Percentiles rank a stretch among this genome's conserved stretches.
These are phyloP conservation scores for Triticum timopheevii DNA, from an alignment of 176 grass and related monocot species.

Conservation along the genomic window DNA sequence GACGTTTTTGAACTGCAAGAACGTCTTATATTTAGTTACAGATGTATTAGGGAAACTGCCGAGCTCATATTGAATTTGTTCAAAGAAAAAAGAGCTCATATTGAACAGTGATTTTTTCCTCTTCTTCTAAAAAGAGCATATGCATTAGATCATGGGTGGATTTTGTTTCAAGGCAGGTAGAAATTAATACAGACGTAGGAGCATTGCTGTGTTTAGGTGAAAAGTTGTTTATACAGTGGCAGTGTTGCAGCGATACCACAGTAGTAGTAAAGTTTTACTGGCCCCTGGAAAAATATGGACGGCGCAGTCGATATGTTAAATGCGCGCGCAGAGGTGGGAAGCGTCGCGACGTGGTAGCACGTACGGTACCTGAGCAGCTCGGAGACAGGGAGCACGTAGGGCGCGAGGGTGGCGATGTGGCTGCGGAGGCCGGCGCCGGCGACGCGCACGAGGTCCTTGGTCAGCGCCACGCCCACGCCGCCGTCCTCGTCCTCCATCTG, in stretches of 20 bases:
- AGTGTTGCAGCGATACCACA: background rate
- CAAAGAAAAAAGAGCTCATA: background rate
- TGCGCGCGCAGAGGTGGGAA: background rate
- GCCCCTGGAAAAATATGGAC: background rate
- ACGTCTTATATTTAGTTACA: no score
- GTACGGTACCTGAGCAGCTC: constrained; percentile 45
- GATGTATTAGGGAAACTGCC: no score
- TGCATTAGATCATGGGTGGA: background rate
- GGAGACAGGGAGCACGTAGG: constrained; percentile 49
- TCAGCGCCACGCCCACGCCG: constrained; percentile 70
- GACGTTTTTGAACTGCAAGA: no score
- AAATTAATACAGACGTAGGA: background rate
- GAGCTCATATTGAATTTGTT: no score
- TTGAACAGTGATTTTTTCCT: background rate
- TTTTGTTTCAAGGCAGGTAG: background rate
- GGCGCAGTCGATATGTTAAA: background rate
- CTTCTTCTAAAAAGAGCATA: background rate
- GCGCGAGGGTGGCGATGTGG: constrained; percentile 64
- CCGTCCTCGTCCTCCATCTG: constrained; percentile 84
- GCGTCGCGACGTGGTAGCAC: background rate
- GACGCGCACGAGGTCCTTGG: constrained; percentile 75
- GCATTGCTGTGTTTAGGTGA: constrained; percentile 11
- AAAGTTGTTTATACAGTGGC: background rate
- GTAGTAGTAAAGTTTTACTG: background rate
- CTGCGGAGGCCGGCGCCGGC: constrained; percentile 54